Evolutionary conservation across 2,329 filamentous ascomycete genomes (phyloP), one percentile per base, ranked within the genome.

Genomic region (Cladosporium sp.): DNA sequence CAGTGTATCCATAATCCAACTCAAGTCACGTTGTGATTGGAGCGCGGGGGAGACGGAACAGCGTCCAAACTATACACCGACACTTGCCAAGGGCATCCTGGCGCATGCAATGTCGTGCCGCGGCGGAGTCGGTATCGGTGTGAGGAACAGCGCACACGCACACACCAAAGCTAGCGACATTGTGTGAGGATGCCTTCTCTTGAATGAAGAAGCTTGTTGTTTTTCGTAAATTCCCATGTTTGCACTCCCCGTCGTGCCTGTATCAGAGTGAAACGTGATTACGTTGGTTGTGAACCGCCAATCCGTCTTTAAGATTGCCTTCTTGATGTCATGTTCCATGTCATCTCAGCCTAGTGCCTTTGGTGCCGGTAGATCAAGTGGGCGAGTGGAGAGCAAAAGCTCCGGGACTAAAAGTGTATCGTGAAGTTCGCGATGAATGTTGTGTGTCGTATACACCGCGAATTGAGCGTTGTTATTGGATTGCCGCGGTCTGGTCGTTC

Each of bases 251-350:
- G 9, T 27, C 9, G 22, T 9, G n/a, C 22, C 22, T 27, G 22
- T 27, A 27, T 27, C 22, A 27, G 22, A 45, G 43, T 45, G 43
- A 45, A 45, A 47, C 44, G 44, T 47, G 44, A 40, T 47, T 47
- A 39, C 44, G 44, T 34, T 34, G 38, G 44, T 36, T 20, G 38
- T 24, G 20, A 47, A 27, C 22, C 30, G 43, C 12, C 8, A 27
- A 9, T 27, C 22, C 22, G n/a, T 27, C 9, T 27, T 27, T 27
- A 27, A 27, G 22, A 27, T 27, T 22, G 8, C 29, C n/a, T 4
- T 11, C 7, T 47, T 47, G 44, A 47, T 47, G 44, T 47, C 44
- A 47, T 47, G 15, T 17, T 39, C 19, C 6, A 34, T 13, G 32
- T 13, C 32, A 34, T 27, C 22, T 34, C 4, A 34, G 32, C 5